These are phyloP conservation scores for Exophiala xenobiotica DNA, from an alignment of 2,329 filamentous ascomycete species.

Conservation along the genomic window DNA sequence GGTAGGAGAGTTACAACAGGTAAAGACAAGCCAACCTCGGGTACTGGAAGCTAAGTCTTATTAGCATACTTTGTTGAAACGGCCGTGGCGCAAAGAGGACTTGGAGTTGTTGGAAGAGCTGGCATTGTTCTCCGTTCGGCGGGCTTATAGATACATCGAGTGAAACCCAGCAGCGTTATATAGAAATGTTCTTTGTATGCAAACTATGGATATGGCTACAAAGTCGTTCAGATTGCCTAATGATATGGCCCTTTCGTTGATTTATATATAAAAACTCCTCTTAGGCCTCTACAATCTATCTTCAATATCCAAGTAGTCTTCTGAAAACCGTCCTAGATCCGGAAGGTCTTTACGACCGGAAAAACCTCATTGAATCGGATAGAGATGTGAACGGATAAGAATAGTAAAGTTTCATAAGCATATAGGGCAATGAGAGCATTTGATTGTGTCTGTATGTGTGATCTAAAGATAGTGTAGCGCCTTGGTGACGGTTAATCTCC, in stretches of 20 bases:
- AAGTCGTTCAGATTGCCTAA: background rate
- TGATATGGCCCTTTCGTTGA: background rate
- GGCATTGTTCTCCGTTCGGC: background rate
- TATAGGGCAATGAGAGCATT: too few species aligned
- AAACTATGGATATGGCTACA: background rate
- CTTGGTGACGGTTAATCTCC: background rate
- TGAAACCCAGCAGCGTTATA: background rate
- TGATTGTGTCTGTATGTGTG: too few species aligned
- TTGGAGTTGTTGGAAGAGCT: constrained; percentile 1
- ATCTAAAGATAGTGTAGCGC: background rate
- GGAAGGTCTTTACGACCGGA: too few species aligned
- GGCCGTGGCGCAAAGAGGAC: constrained; percentile 1
- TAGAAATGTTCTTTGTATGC: background rate
- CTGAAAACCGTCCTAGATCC: too few species aligned
- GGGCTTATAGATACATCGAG: background rate
- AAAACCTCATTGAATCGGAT: too few species aligned
- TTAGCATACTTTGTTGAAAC: background rate
- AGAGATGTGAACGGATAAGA: too few species aligned
- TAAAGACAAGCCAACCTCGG: background rate
- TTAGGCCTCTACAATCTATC: too few species aligned
- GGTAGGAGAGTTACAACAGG: background rate
- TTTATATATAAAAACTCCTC: background rate
- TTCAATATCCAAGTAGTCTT: background rate
- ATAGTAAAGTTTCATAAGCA: too few species aligned
- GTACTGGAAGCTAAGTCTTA: background rate